Percentiles rank a stretch among this genome's conserved stretches.
Conservation (phyloP, 1,284 basidiomycete species). For the Phlebopus sp. region DNA sequence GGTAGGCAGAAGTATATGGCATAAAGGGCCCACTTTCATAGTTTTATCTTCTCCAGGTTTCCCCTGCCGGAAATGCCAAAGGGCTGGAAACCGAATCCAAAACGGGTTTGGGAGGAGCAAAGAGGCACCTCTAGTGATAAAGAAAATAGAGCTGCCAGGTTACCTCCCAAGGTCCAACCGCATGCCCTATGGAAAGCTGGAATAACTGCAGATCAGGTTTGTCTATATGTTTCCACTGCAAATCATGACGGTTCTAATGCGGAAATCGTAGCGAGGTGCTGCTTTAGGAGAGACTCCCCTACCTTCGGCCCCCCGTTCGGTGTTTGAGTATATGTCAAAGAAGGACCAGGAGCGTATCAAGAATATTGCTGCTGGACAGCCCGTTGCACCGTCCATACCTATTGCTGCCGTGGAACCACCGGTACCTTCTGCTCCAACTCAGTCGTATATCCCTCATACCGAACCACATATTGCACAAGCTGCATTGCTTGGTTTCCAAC, state of each 20-base stretch:
- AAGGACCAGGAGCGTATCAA: slow-evolving; percentile 87
- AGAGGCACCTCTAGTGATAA: slow-evolving; percentile 49
- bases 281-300: slow-evolving; percentile 81
- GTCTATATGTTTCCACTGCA: slow-evolving; percentile 13
- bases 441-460: slow-evolving; percentile 56
- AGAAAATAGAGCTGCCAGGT: slow-evolving; percentile 26
- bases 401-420: slow-evolving; percentile 25
- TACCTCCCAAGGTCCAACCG: slow-evolving; percentile 25
- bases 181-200: slow-evolving; percentile 52
- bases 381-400: slow-evolving; percentile 22
- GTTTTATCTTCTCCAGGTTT: slow-evolving; percentile 54
- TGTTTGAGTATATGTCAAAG: slow-evolving; percentile 91
- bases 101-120: slow-evolving; percentile 67
- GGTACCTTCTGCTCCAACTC: slow-evolving; percentile 25
- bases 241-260: slow-evolving; percentile 1
- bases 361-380: slow-evolving; percentile 45
- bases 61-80: slow-evolving; percentile 75
- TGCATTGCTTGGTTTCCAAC: slow-evolving; percentile 87
- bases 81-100: slow-evolving; percentile 85
- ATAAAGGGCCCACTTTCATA: slow-evolving; percentile 7
- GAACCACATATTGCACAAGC: slow-evolving; percentile 81
- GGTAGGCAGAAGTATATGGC: slow-evolving; percentile 43
- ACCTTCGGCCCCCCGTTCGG: slow-evolving; percentile 68
- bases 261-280: slow-evolving; percentile 61
- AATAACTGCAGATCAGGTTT: slow-evolving; percentile 70